phyloP scores from a whole-genome alignment of 2,329 filamentous ascomycete genomes.

The Grosmannia huntii region DNA sequence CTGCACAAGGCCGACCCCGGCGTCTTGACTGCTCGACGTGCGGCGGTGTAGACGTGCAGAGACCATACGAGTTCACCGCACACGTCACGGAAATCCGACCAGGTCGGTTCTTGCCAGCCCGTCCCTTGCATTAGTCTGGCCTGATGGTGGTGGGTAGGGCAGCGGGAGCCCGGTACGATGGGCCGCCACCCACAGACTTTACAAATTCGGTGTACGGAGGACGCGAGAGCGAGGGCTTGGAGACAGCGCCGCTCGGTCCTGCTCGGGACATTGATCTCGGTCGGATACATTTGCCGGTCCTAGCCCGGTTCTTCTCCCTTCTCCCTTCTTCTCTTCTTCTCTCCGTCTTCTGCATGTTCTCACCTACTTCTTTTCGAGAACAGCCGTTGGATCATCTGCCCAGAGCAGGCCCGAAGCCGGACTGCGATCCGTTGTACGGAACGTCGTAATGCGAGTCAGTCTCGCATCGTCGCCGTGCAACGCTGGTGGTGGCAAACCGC shows the following conservation, averaged over 20 bases:
- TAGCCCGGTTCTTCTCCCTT: background rate
- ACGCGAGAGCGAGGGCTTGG: background rate
- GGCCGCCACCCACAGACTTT: background rate
- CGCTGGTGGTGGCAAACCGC: too few relatives aligned
- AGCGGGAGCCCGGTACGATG: background rate
- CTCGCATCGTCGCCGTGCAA: too few relatives aligned
- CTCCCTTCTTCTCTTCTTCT: background rate
- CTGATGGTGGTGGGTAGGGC: background rate
- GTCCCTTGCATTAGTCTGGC: constrained; percentile 1
- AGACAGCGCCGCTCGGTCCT: background rate
- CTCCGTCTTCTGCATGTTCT: too few relatives aligned
- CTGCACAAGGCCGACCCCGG: background rate
- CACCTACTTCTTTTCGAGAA: background rate
- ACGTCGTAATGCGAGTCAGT: too few relatives aligned
- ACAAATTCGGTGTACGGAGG: background rate
- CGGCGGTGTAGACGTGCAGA: background rate
- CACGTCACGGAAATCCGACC: background rate
- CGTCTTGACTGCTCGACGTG: background rate
- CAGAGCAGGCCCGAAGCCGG: too few relatives aligned
- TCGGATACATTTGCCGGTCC: background rate
- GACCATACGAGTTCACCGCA: background rate
- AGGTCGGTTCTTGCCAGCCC: background rate
- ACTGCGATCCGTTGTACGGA: too few relatives aligned
- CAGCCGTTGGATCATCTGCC: too few relatives aligned
- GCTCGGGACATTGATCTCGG: too few relatives aligned